phyloP scores from a whole-genome alignment of 2,329 filamentous ascomycete species.

The Podosphaera xanthii region DNA sequence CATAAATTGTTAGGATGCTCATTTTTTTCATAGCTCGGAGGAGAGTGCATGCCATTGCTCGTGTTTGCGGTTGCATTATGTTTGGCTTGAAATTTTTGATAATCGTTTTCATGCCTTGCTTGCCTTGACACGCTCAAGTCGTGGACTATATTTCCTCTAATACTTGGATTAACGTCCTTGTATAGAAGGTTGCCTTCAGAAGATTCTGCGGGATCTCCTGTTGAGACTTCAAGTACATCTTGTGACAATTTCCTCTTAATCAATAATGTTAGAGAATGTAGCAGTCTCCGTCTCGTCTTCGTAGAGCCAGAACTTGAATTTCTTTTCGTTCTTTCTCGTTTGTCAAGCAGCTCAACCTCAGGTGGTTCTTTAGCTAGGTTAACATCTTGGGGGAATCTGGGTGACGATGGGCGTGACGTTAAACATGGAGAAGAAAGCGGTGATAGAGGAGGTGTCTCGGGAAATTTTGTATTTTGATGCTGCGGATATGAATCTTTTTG shows the following conservation, averaged over 20 bases:
- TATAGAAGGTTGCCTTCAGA: conserved; percentile 10
- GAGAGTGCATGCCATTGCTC: conserved; percentile 8
- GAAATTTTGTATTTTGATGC: background rate
- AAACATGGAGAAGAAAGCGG: background rate
- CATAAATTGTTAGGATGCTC: conserved; percentile 9
- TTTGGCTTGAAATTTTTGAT: conserved; percentile 15
- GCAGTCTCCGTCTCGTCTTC: conserved; percentile 15
- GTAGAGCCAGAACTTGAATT: conserved; percentile 4
- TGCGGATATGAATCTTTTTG: background rate
- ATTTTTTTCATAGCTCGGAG: conserved; percentile 6
- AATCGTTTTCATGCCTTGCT: conserved; percentile 16
- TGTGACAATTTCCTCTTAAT: conserved; percentile 15
- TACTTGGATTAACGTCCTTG: conserved; percentile 35
- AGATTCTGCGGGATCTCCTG: conserved; percentile 8
- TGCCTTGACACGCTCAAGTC: conserved; percentile 39
- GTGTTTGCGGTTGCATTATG: conserved; percentile 8
- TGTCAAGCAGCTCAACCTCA: background rate
- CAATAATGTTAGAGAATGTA: conserved; percentile 7
- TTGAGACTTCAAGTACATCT: conserved; percentile 12
- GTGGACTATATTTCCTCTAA: conserved; percentile 39
- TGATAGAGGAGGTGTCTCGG: background rate
- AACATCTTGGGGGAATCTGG: background rate
- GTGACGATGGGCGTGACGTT: background rate
- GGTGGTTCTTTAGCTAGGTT: background rate
- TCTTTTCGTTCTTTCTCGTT: background rate